Percentiles rank a stretch among this genome's conserved stretches.
phyloP scores from a whole-genome alignment of 2,329 filamentous ascomycete genomes.

The Xylaria sp. region DNA sequence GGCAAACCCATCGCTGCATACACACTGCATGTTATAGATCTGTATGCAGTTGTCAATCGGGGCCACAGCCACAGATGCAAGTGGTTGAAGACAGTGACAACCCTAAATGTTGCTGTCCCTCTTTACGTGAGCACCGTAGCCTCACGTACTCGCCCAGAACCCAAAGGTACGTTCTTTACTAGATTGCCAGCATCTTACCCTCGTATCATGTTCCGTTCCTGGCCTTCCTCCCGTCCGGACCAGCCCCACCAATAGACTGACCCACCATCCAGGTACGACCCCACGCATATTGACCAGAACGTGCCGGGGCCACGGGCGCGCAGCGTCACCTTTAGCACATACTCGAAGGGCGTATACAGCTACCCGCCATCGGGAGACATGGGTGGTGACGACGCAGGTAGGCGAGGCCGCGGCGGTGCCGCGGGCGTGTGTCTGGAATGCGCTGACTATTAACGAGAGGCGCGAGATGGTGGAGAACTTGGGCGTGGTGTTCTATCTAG shows the following conservation, averaged over 20 bases:
- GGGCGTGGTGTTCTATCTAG: conserved; percentile 9
- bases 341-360: conserved; percentile 9
- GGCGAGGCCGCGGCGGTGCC: conserved; percentile 3
- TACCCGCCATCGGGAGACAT: conserved; percentile 11
- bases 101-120: no score
- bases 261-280: not conserved
- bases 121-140: no score
- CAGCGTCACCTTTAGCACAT: conserved; percentile 2
- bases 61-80: no score
- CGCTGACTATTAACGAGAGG: conserved; percentile 16
- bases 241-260: no score
- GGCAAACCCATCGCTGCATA: no score
- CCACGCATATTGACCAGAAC: conserved; percentile 1
- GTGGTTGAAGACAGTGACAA: no score
- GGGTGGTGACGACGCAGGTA: conserved; percentile 6
- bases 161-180: no score
- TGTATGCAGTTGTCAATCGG: no score
- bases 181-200: no score
- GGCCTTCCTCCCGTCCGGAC: conserved; percentile 4
- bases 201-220: conserved; percentile 7
- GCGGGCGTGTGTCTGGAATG: conserved; percentile 13
- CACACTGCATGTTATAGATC: no score
- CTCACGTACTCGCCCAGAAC: no score
- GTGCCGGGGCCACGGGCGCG: not conserved
- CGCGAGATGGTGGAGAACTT: conserved; percentile 13